Evolutionary conservation across 345 rosid genomes (phyloP), one percentile per base, ranked within the genome.

Genomic region (Triadica sebifera): DNA sequence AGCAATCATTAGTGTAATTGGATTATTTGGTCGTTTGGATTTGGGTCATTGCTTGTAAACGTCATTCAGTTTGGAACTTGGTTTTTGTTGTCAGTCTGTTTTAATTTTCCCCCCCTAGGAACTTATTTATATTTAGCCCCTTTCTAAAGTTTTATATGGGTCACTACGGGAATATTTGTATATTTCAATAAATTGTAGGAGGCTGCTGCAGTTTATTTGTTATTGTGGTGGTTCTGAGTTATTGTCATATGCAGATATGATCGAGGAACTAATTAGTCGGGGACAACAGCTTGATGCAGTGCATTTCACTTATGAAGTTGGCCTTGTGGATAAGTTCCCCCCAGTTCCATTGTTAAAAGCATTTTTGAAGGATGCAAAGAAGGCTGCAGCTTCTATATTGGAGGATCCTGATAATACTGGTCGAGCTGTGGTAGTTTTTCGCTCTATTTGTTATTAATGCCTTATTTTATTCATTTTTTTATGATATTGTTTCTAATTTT

Each of bases 241-340:
- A 22, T 65, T 65, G 2, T 59, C 59, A 20, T 75, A 4, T 45
- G 57, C 91, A 93, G 99, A 91, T 58, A 93, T 95, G 89, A 95
- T 95, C 53, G 78, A 84, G 85, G 98, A 95, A 65, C 83, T 95
- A 75, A 89, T 95, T 83, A 89, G 88, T 66, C 87, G 87, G 84
- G 98, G 97, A 69, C 98, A 95, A 74, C 98, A 90, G 86, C 98
- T 93, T 71, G 99, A 95, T 85, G 99, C 99, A 17, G 94, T 95
- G 79, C 99, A 95, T 88, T 95, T 95, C 45, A 87, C 94, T 25
- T 91, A 89, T 84, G 99, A 93, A 81, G 96, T 90, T 77, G 97
- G 98, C 19, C 96, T 95, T 59, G 92, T 88, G 62, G 84, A 85
- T 79, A 91, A 80, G 79, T 95, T 93, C 78, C 99, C 94, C 50